Conservation (phyloP, 352 stramenopile species). For the Pythium pectinolyticum region DNA sequence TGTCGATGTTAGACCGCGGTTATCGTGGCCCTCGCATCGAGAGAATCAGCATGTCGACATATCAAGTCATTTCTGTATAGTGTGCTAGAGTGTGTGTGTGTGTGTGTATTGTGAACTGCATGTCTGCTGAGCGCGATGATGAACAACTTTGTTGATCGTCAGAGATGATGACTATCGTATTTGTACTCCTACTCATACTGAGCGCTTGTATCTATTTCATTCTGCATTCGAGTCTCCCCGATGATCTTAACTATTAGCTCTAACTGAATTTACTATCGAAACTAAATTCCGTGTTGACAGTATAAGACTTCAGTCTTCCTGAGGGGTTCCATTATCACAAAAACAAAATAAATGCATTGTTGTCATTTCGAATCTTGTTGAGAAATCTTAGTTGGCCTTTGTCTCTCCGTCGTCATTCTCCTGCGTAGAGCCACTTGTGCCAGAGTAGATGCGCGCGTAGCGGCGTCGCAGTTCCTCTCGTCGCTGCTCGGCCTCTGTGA, state of each 20-base stretch:
- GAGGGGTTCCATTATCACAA: slow-evolving; percentile 17
- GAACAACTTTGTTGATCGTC: slow-evolving; percentile 35
- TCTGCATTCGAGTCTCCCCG: slow-evolving; percentile 24
- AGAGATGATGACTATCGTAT: slow-evolving; percentile 35
- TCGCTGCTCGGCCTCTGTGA: slow-evolving; percentile 33
- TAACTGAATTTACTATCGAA: slow-evolving; percentile 86
- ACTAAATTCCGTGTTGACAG: slow-evolving; percentile 30
- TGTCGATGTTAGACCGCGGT: slow-evolving; percentile 35
- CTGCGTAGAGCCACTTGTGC: not conserved
- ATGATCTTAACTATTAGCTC: slow-evolving; percentile 91
- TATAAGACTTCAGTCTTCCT: slow-evolving; percentile 27
- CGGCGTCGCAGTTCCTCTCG: slow-evolving; percentile 35
- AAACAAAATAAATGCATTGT: not conserved
- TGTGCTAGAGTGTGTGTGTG: slow-evolving; percentile 12
- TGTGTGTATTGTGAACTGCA: slow-evolving; percentile 15
- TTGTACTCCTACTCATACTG: slow-evolving; percentile 43
- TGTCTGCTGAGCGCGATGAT: slow-evolving; percentile 30
- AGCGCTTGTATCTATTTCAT: slow-evolving; percentile 12
- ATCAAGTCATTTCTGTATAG: slow-evolving; percentile 6
- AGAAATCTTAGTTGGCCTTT: not conserved
- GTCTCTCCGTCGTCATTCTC: slow-evolving; percentile 17
- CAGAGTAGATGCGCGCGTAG: slow-evolving; percentile 35
- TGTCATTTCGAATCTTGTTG: slow-evolving; percentile 1
- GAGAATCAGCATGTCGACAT: slow-evolving; percentile 44
- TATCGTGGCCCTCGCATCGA: slow-evolving; percentile 33